Base-by-base conservation (phyloP, 345 rosid genomes). In the Turnera subulata region DNA sequence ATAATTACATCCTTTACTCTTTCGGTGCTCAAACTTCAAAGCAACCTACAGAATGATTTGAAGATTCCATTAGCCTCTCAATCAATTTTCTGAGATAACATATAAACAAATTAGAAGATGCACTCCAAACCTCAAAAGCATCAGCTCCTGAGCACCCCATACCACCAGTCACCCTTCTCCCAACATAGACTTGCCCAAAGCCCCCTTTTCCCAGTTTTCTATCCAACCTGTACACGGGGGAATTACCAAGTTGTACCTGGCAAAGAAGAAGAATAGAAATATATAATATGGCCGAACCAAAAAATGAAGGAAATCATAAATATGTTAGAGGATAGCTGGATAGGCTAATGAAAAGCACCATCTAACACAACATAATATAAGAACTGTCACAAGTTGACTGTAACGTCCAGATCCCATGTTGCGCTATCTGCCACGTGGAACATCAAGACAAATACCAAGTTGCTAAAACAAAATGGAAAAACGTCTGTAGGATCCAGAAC, bases 1-100 rank as follows among this genome's bases (percentile, higher is more conserved):
- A 71, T 82, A 82, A 64, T 75, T 91, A 75, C 98, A 88, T 25
- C 98, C 98, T 78, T 91, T 91, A 61, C 96, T 91, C 56, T 81
- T 88, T 29, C 90, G 76, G 63, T 91, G 98, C 74, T 91, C 98
- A 62, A 91, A 78, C 70, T 91, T 91, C 72, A 91, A 75, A 16
- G 98, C 98, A 43, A 91, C 91, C 98, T 88, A 76, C 5, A 51
- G 20, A 42, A 40, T 50, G 19, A 11, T 40, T 3, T 40, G 2
- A 4, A 40, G 15, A 40, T 6, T 35, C 6, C 4, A 40, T 10
- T 12, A 6, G 13, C 11, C 0, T 42, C 11, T 29, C 5, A 42
- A 21, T n/a, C 19, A 46, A 47, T 4, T 12, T 24, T 4, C 17
- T 17, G 4, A 46, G 2, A 11, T 2, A 5, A 23, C 46, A 17